A percentile compares a stretch with the other conserved stretches of the same genome.
These are phyloP conservation scores for Rhexocercosporidium sp. DNA, from an alignment of 2,329 filamentous ascomycete species.

Conservation along the genomic window DNA sequence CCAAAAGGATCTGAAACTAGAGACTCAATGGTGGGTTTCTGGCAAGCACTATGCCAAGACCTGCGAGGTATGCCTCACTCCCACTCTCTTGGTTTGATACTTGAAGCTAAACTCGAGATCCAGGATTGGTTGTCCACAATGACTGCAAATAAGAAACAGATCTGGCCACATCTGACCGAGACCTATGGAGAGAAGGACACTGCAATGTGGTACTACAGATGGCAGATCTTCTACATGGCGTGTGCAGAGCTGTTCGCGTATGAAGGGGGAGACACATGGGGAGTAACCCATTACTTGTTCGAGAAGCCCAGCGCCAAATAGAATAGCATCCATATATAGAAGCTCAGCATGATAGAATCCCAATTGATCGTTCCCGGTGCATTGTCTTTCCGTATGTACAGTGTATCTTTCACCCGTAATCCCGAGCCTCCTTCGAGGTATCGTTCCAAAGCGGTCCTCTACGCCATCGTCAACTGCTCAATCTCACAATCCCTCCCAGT, in stretches of 20 bases:
- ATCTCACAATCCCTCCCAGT: not conserved
- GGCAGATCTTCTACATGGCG: constrained; percentile 76
- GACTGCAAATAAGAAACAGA: constrained; percentile 60
- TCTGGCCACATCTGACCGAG: constrained; percentile 68
- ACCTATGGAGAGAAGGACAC: constrained; percentile 68
- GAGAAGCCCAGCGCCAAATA: constrained; percentile 53
- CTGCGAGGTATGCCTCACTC: constrained; percentile 58
- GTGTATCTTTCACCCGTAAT: not conserved
- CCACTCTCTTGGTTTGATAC: not conserved
- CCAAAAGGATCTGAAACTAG: constrained; percentile 63
- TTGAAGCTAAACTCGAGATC: constrained; percentile 14
- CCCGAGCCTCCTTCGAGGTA: not conserved
- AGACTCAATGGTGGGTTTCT: constrained; percentile 74
- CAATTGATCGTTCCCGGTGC: constrained; percentile 9
- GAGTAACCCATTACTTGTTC: constrained; percentile 70
- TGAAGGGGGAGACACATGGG: constrained; percentile 70
- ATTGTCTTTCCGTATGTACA: constrained; percentile 20
- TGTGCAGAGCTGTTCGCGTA: constrained; percentile 73
- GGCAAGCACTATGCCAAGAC: constrained; percentile 72
- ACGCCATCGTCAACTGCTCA: not conserved
- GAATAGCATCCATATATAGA: constrained; percentile 6
- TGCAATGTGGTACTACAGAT: constrained; percentile 69
- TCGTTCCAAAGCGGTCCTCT: not conserved
- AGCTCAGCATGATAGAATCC: not conserved
- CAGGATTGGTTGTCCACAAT: constrained; percentile 68